Evolutionary conservation across 257 asterid species (phyloP), one percentile per base, ranked within the genome.

Genomic region (Solanum tarapatanum): DNA sequence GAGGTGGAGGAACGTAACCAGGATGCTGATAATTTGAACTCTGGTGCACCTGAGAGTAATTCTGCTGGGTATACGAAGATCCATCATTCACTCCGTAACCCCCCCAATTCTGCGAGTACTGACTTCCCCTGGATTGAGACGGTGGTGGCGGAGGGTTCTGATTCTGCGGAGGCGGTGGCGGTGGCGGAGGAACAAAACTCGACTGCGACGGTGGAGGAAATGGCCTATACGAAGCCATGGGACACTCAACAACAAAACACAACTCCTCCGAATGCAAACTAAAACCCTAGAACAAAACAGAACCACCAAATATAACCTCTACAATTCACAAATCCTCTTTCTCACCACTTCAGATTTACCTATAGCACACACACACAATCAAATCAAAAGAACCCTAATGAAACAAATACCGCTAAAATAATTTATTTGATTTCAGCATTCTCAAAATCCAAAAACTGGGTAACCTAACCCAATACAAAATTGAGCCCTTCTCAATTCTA

Each of bases 151-250:
- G 92, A 43, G 94, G 94, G 24, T 73, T 73, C 48, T 73, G 45
- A 39, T 87, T 91, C 88, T 90, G 91, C 26, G 98, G 98, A 23
- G 94, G 95, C 2, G 93, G 93, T 17, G 94, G 95, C 2, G 93
- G 93, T 17, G 94, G 95, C 2, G 93, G 93, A 51, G 94, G 94
- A 43, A 92, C 91, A 84, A 90, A 92, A 51, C 89, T 87, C 16
- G 96, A 87, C 88, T 92, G 94, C 26, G 91, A 88, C 58, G 96
- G 95, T 43, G 98, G 98, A 82, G 93, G 98, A 86, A 95, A 94
- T 66, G 99, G 99, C 91, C 98, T 90, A 90, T 95, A 94, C 23
- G 99, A 95, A 89, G 98, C 98, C 99, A 97, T 79, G 39, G 8
- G 14, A 73, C 48, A 41, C 84, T 39, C 60, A 76, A 75, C 55